phyloP scores from a whole-genome alignment of 2,329 filamentous ascomycete species.

The Cladosporium cucumerinum region DNA sequence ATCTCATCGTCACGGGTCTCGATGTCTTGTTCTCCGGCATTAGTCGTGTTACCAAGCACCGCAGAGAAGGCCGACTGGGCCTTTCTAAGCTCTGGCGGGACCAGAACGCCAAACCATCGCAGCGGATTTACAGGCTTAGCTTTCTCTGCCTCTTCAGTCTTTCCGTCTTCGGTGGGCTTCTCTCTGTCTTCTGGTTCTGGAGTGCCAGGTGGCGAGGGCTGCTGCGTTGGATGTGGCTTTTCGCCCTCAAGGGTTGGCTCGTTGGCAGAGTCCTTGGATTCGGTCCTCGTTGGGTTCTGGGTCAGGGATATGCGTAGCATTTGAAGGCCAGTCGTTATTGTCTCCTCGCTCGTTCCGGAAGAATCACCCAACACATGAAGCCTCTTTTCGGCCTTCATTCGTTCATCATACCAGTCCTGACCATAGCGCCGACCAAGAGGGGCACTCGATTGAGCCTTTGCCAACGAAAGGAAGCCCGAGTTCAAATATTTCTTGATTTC shows the following conservation, averaged over 20 bases:
- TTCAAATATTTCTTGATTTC: constrained; percentile 55
- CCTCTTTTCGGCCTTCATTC: constrained; percentile 61
- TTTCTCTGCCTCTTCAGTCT: not conserved
- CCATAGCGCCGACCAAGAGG: constrained; percentile 61
- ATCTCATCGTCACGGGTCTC: not conserved
- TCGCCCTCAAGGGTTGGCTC: not conserved
- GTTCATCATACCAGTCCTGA: constrained; percentile 67
- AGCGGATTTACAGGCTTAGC: constrained; percentile 49
- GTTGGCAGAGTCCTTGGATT: not conserved
- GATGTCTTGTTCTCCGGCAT: not conserved
- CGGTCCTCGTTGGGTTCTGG: not conserved
- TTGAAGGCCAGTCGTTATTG: not conserved
- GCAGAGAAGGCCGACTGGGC: constrained; percentile 60
- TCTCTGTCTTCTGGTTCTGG: constrained; percentile 39
- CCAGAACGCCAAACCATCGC: constrained; percentile 54
- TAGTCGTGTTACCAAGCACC: constrained; percentile 47
- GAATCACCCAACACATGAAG: not conserved
- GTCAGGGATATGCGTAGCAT: not conserved
- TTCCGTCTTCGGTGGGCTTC: not conserved
- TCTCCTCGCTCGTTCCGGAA: not conserved
- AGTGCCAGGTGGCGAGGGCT: constrained; percentile 34
- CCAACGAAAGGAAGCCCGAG: constrained; percentile 52
- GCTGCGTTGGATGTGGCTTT: constrained; percentile 16
- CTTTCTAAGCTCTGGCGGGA: constrained; percentile 47
- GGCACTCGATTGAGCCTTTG: constrained; percentile 71